These are phyloP conservation scores for Colletotrichum theobromicola DNA, from an alignment of 2,329 filamentous ascomycete genomes.

Conservation along the genomic window DNA sequence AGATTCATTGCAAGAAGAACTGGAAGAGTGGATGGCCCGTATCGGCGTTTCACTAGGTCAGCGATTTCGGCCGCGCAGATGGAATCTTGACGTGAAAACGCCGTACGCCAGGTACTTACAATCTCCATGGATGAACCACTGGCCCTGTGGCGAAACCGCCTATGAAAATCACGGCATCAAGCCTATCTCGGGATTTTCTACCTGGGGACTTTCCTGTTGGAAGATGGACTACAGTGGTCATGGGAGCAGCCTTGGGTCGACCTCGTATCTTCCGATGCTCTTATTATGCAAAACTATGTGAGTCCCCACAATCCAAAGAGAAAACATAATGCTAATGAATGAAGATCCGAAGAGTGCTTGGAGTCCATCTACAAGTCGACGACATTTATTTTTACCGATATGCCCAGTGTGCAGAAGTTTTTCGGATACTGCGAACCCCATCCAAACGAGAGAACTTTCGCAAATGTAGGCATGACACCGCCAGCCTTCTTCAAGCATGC, in stretches of 20 bases:
- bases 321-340: neutral
- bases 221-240: neutral
- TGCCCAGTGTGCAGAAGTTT: neutral
- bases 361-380: neutral
- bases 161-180: neutral
- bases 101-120: neutral
- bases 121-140: constrained; percentile 8
- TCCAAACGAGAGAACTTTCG: neutral
- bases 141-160: neutral
- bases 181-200: neutral
- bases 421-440: neutral
- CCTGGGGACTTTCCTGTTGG: neutral
- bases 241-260: neutral
- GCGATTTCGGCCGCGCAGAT: too few relatives aligned
- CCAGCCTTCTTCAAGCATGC: neutral
- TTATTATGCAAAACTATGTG: constrained; percentile 3
- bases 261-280: neutral
- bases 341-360: neutral
- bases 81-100: neutral
- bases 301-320: neutral
- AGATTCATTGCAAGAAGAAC: neutral
- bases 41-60: neutral
- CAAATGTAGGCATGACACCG: neutral
- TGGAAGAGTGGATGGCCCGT: neutral
- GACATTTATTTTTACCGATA: constrained; percentile 2